Percentiles rank a stretch among this genome's conserved stretches.
These are phyloP conservation scores for Dryas integrifolia DNA, from an alignment of 331 rosid genomes.

Conservation along the genomic window DNA sequence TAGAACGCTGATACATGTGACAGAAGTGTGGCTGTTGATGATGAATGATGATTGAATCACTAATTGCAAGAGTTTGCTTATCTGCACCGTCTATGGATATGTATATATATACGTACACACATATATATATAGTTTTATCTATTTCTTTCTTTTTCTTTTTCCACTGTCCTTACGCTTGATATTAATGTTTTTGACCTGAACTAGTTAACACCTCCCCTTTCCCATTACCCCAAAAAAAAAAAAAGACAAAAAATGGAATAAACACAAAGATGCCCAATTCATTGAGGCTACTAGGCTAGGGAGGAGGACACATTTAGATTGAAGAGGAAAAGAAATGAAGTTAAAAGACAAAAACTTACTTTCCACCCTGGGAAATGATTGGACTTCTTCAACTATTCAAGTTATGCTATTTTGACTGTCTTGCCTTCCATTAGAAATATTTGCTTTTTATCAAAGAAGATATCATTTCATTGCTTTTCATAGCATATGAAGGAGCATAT, in stretches of 20 bases:
- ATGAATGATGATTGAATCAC: conserved; percentile 18
- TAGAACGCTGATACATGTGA: conserved; percentile 30
- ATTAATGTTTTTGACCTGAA: background rate
- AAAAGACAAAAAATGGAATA: no score
- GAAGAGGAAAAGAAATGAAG: background rate
- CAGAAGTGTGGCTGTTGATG: conserved; percentile 17
- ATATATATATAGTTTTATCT: background rate
- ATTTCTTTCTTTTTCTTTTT: background rate
- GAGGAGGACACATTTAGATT: background rate
- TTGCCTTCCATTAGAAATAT: background rate
- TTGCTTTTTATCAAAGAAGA: background rate
- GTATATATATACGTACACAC: no score
- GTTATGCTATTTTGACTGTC: background rate
- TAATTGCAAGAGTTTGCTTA: background rate
- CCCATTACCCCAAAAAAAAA: background rate
- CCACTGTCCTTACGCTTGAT: background rate
- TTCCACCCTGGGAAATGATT: background rate
- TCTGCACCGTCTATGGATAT: background rate
- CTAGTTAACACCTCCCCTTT: background rate
- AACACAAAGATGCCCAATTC: background rate
- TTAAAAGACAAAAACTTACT: background rate
- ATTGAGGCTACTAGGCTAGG: no score
- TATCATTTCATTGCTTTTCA: conserved; percentile 10
- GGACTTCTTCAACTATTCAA: background rate
- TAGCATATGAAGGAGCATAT: conserved; percentile 12